These are phyloP conservation scores for Trypanosoma caninum DNA, from an alignment of 208 protist genomes.

Conservation along the genomic window DNA sequence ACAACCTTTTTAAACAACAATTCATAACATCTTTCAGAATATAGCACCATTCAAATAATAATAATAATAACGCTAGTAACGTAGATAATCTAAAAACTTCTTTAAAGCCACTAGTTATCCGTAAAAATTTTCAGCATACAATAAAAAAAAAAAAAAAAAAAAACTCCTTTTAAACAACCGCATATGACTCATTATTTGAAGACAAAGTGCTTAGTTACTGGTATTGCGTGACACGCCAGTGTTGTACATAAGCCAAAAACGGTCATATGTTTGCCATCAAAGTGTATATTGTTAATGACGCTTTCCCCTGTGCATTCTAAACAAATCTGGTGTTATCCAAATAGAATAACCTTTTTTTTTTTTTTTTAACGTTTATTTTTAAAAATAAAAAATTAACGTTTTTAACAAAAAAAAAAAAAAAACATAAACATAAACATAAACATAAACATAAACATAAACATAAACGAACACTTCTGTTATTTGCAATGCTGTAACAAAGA, in stretches of 20 bases:
- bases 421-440: too few relatives aligned
- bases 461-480: constrained; percentile 8
- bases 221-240: constrained; percentile 3
- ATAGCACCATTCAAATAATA: constrained; percentile 18
- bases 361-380: constrained; percentile 6
- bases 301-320: constrained; percentile 4
- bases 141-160: constrained; percentile 25
- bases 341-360: constrained; percentile 14
- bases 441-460: too few relatives aligned
- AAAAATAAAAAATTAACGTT: constrained; percentile 9
- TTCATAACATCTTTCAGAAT: constrained; percentile 22
- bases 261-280: constrained; percentile 9
- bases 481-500: constrained; percentile 13
- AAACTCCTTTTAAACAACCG: not conserved
- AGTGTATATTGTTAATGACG: constrained; percentile 4
- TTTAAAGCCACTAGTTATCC: not conserved
- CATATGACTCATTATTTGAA: not conserved
- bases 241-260: constrained; percentile 5
- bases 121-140: too few relatives aligned
- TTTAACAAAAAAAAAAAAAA: too few relatives aligned
- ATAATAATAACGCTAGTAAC: too few relatives aligned
- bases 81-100: constrained; percentile 17
- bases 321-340: constrained; percentile 22
- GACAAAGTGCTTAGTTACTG: constrained; percentile 15
- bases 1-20: constrained; percentile 19